These are phyloP conservation scores for Penicillium sp. DNA, from an alignment of 2,329 filamentous ascomycete genomes.

Conservation along the genomic window DNA sequence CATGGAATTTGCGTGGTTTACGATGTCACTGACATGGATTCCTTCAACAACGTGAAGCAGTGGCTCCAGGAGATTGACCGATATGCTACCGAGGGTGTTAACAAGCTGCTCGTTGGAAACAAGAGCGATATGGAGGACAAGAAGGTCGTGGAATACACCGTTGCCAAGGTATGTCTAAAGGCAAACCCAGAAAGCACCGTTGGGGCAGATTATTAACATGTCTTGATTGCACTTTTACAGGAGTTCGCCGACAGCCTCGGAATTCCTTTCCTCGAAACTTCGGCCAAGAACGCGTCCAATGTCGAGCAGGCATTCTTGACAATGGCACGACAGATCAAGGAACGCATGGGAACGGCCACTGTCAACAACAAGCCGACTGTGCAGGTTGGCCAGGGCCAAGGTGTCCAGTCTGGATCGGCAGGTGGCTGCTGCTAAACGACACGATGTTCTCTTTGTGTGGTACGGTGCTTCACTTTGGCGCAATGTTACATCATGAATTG, in stretches of 20 bases:
- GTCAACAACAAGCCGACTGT: slow-evolving; percentile 99
- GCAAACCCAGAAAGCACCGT: not conserved
- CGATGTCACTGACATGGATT: slow-evolving; percentile 99
- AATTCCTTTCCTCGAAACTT: slow-evolving; percentile 98
- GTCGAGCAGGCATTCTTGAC: slow-evolving; percentile 99
- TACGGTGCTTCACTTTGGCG: slow-evolving; percentile 22
- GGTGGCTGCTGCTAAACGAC: slow-evolving; percentile 77
- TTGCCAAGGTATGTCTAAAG: slow-evolving; percentile 73
- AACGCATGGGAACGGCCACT: slow-evolving; percentile 94
- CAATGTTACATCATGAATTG: slow-evolving; percentile 20
- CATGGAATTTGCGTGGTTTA: slow-evolving; percentile 99
- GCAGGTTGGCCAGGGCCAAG: slow-evolving; percentile 88
- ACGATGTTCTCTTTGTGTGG: slow-evolving; percentile 8
- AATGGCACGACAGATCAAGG: slow-evolving; percentile 99
- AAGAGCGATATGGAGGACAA: slow-evolving; percentile 99
- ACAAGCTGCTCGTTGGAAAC: slow-evolving; percentile 98
- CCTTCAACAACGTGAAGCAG: slow-evolving; percentile 99
- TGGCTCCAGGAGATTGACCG: slow-evolving; percentile 99
- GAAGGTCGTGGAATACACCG: slow-evolving; percentile 99
- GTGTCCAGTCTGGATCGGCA: slow-evolving; percentile 76
- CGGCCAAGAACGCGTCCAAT: slow-evolving; percentile 98
- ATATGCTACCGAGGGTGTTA: slow-evolving; percentile 97
- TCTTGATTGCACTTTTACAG: slow-evolving; percentile 42
- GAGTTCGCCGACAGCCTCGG: slow-evolving; percentile 98
- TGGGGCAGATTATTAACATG: slow-evolving; percentile 6